Base-by-base conservation (phyloP, 2,329 filamentous ascomycete genomes). In the Cordyceps javanica region DNA sequence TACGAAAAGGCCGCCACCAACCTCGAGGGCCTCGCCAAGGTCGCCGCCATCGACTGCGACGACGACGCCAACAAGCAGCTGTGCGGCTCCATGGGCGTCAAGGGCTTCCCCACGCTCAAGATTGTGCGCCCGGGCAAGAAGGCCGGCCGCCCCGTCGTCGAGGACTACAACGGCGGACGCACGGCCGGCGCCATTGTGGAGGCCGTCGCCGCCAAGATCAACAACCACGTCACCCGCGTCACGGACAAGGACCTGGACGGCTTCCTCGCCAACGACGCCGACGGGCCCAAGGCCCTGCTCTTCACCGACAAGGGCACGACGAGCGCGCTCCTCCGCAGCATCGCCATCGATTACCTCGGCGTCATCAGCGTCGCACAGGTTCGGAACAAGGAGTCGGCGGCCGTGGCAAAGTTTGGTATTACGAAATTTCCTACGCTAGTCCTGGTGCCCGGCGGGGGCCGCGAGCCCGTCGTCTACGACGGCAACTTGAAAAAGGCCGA, bases 101-200 rank as follows among this genome's bases (percentile, higher is more conserved):
- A 96, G 75, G 94, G 94, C 59, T 99, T 97, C 75, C 94, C 94
- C 1, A 97, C 94, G 0, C 79, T 99, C 62, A 99, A 99, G 80
- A 93, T 96, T 49, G 85, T 97, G 55, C 86, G 85, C 23, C 94
- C 94, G 0, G 85, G 88, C 62, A 91, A 90, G 76, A 95, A 92
- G 73, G 75, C 82, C 32, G 73, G 75, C 36, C 88, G 86, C 68
- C 93, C 94, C 1, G 80, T 84, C 3, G 85, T 97, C 8, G 91
- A 97, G 71, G 92, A 97, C 69, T 99, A 99, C 74, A 82, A 94
- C 60, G 94, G 94, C 14, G 78, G 84, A 13, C 85, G 94, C 60
- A 88, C 81, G 4, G 90, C 92, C n/a, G 91, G 91, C 68, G 90
- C 77, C 57, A 97, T 99, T 61, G 87, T 91, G 36, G 90, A 96